These are phyloP conservation scores for Stenocarpella maydis DNA, from an alignment of 2,329 filamentous ascomycete genomes.

Conservation along the genomic window DNA sequence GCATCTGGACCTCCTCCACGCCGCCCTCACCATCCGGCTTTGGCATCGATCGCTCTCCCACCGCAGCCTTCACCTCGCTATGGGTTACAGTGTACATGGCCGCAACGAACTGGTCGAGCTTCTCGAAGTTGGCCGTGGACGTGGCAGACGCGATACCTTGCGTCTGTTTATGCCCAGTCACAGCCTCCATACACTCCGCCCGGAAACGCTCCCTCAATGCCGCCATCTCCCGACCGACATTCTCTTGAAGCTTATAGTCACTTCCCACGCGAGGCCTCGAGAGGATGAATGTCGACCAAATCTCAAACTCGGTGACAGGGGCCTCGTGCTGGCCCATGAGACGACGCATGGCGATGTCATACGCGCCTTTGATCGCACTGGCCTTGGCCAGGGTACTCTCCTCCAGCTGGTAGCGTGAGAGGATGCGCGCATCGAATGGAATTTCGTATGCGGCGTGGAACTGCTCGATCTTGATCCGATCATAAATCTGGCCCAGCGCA, in stretches of 20 bases:
- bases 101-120: slow-evolving; percentile 76
- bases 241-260: slow-evolving; percentile 89
- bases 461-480: slow-evolving; percentile 66
- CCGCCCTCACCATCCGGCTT: slow-evolving; percentile 41
- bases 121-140: slow-evolving; percentile 53
- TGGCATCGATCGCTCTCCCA: slow-evolving; percentile 51
- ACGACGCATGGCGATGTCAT: slow-evolving; percentile 79
- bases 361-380: slow-evolving; percentile 73
- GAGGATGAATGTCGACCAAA: slow-evolving; percentile 87
- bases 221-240: slow-evolving; percentile 73
- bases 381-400: slow-evolving; percentile 66
- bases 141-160: slow-evolving; percentile 54
- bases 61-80: slow-evolving; percentile 69
- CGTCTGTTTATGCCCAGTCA: slow-evolving; percentile 41
- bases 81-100: slow-evolving; percentile 90
- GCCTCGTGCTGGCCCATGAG: slow-evolving; percentile 89
- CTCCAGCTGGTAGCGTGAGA: slow-evolving; percentile 66
- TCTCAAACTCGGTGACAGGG: slow-evolving; percentile 81
- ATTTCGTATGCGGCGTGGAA: slow-evolving; percentile 78
- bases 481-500: slow-evolving; percentile 83
- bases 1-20: slow-evolving; percentile 62
- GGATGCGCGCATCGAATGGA: slow-evolving; percentile 79
- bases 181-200: slow-evolving; percentile 69
- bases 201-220: slow-evolving; percentile 75
- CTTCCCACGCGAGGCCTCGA: slow-evolving; percentile 73